These are phyloP conservation scores for Phytophthora agathidicida DNA, from an alignment of 352 stramenopile species.

Conservation along the genomic window DNA sequence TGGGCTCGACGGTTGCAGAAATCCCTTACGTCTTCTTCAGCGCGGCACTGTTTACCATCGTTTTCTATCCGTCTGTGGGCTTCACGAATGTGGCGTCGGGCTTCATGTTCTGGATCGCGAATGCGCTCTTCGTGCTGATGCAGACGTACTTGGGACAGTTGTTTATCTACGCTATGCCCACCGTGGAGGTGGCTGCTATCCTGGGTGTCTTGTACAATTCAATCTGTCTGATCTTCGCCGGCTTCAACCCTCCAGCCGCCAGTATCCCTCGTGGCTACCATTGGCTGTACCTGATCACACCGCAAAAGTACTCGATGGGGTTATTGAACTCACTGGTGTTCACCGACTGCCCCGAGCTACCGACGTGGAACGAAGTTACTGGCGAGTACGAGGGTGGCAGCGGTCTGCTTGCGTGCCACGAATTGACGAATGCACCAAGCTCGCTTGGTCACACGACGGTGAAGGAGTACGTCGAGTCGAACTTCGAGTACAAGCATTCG, in stretches of 20 bases:
- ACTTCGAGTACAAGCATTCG: constrained; percentile 37
- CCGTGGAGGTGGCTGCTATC: constrained; percentile 42
- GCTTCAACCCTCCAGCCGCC: constrained; percentile 41
- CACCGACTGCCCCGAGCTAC: constrained; percentile 28
- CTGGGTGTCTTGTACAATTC: constrained; percentile 45
- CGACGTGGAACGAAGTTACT: constrained; percentile 23
- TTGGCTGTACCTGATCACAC: constrained; percentile 53
- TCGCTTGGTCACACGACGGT: constrained; percentile 24
- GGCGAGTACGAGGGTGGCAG: constrained; percentile 22
- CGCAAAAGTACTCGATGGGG: constrained; percentile 35
- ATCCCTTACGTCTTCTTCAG: constrained; percentile 60
- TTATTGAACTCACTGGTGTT: constrained; percentile 42
- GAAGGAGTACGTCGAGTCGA: constrained; percentile 31
- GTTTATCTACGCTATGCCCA: constrained; percentile 42
- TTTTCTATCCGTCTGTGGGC: constrained; percentile 58
- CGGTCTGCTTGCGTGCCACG: constrained; percentile 15
- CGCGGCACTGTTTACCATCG: constrained; percentile 41
- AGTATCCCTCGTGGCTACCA: constrained; percentile 42
- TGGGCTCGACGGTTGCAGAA: constrained; percentile 82
- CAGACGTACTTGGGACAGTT: constrained; percentile 46
- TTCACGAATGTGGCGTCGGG: constrained; percentile 40
- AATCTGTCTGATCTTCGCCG: constrained; percentile 47
- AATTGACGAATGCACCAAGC: constrained; percentile 17
- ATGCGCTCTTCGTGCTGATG: constrained; percentile 41
- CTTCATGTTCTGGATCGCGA: constrained; percentile 48